A percentile compares a stretch with the other conserved stretches of the same genome.
Conservation (phyloP, 805 yeast genomes). For the Dipodascopsis uninucleata region DNA sequence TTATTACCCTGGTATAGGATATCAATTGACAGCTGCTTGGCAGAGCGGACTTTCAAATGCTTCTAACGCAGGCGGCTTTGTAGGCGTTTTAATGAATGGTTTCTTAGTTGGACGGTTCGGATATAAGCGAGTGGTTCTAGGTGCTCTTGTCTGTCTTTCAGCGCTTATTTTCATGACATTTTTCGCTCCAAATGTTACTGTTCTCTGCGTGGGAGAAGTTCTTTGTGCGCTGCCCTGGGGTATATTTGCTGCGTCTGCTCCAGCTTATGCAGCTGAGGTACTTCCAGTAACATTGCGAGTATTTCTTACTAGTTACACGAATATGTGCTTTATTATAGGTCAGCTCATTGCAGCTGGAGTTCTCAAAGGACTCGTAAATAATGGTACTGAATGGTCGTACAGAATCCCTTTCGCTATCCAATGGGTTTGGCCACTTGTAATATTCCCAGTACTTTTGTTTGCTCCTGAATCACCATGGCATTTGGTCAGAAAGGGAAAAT, state of each 20-base stretch:
- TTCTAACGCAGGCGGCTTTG: conserved; percentile 42
- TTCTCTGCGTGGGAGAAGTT: conserved; percentile 41
- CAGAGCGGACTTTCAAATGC: conserved; percentile 34
- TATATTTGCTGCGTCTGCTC: conserved; percentile 49
- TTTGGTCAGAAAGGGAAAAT: conserved; percentile 9
- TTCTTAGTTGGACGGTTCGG: conserved; percentile 46
- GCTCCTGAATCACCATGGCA: conserved; percentile 38
- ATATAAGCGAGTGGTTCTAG: conserved; percentile 43
- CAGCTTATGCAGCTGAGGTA: conserved; percentile 56
- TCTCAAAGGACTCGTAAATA: conserved; percentile 38
- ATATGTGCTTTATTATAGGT: conserved; percentile 55
- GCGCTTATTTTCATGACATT: conserved; percentile 47
- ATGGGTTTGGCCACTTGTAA: conserved; percentile 53
- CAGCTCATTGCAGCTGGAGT: conserved; percentile 56
- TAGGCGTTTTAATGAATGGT: conserved; percentile 48
- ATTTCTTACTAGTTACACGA: conserved; percentile 48
- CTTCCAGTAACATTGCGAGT: conserved; percentile 50
- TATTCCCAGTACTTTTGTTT: conserved; percentile 45
- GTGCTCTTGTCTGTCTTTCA: conserved; percentile 36
- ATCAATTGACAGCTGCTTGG: conserved; percentile 33
- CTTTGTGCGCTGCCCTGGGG: conserved; percentile 50
- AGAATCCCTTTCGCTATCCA: conserved; percentile 56
- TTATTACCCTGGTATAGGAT: conserved; percentile 1
- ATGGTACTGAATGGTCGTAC: conserved; percentile 42
- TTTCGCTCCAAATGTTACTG: conserved; percentile 43